These are phyloP conservation scores for Saturnispora serradocipensis DNA, from an alignment of 805 yeast genomes.

Conservation along the genomic window DNA sequence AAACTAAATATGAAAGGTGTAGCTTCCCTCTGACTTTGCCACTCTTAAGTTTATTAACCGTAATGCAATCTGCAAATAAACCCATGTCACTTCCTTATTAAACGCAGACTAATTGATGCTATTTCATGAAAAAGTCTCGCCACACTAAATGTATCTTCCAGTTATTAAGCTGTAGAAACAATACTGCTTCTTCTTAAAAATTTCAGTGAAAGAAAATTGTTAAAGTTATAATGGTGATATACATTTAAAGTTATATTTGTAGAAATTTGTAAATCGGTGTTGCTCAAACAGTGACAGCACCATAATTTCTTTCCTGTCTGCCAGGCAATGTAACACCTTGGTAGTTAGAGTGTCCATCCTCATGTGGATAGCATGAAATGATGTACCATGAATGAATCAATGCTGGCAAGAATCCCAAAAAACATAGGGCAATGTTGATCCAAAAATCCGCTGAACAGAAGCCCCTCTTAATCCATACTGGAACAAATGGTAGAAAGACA, in stretches of 20 bases:
- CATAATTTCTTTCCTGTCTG: constrained; percentile 27
- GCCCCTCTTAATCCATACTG: constrained; percentile 64
- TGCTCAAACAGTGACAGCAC: constrained; percentile 19
- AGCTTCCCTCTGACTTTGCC: not conserved
- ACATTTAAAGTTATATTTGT: not conserved
- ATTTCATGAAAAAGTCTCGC: no score
- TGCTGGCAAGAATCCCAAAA: constrained; percentile 71
- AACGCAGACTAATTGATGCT: not conserved
- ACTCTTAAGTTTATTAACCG: not conserved
- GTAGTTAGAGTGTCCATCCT: constrained; percentile 20
- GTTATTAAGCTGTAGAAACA: no score
- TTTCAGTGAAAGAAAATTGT: not conserved
- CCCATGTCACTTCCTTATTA: not conserved
- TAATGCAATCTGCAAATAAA: not conserved
- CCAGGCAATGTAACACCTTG: constrained; percentile 30
- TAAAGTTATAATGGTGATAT: not conserved
- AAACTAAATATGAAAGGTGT: not conserved
- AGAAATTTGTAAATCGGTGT: not conserved
- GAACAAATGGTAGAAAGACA: constrained; percentile 61
- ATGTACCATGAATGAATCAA: constrained; percentile 71
- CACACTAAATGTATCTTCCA: no score
- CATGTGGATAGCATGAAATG: constrained; percentile 58
- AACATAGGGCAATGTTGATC: constrained; percentile 58
- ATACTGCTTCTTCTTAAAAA: no score
- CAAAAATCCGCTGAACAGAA: constrained; percentile 47